These are phyloP conservation scores for Haematococcus sp. DNA, from an alignment of 139 green algal genomes.

Conservation along the genomic window DNA sequence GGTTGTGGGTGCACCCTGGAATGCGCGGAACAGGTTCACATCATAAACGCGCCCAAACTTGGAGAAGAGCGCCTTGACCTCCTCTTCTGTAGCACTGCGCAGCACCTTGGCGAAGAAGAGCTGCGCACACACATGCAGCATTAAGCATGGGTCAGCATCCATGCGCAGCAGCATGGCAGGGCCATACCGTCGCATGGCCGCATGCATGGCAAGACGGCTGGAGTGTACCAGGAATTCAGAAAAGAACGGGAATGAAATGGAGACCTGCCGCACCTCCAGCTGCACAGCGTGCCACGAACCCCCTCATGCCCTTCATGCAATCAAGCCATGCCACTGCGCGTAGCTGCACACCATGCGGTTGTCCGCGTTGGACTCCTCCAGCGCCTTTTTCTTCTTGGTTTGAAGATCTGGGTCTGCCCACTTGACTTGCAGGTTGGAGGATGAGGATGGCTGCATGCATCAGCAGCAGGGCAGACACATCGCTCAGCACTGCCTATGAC, in stretches of 20 bases:
- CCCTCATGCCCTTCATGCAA: too few species aligned
- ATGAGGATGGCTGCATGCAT: too few species aligned
- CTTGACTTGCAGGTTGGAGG: constrained; percentile 18
- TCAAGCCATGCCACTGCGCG: neutral
- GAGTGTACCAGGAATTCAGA: neutral
- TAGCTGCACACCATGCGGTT: constrained; percentile 40
- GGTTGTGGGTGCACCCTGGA: constrained; percentile 50
- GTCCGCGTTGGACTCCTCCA: constrained; percentile 45
- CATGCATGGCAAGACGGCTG: neutral
- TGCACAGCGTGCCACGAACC: neutral
- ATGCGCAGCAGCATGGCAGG: neutral
- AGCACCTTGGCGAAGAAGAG: constrained; percentile 65
- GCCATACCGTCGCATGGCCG: neutral
- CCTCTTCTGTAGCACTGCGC: constrained; percentile 47
- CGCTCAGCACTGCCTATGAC: too few species aligned
- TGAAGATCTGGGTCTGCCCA: constrained; percentile 58
- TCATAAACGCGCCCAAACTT: constrained; percentile 52
- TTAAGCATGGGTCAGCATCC: too few species aligned
- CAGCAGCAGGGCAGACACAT: too few species aligned
- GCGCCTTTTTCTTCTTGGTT: constrained; percentile 46
- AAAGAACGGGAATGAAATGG: neutral
- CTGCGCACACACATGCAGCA: constrained; percentile 8
- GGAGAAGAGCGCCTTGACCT: constrained; percentile 46
- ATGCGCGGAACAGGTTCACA: constrained; percentile 61
- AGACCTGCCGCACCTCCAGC: neutral